Evolutionary conservation across 805 yeast species (phyloP).

Genomic region (Cyberlindnera xylosilytica): DNA sequence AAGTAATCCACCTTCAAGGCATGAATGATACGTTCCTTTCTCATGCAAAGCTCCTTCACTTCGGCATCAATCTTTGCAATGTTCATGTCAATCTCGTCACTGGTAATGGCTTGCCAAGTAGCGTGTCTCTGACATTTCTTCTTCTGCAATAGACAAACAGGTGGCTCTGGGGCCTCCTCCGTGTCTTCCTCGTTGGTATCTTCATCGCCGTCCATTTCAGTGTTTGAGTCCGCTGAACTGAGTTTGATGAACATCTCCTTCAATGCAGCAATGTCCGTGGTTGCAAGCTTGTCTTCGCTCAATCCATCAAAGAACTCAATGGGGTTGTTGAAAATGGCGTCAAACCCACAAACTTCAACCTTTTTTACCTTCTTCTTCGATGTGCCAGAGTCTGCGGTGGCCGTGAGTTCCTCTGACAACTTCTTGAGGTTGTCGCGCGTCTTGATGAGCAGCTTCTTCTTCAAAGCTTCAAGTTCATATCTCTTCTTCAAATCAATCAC

Average conservation of each 20-base stretch:
- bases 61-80: slow-evolving; percentile 28
- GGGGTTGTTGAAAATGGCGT: slow-evolving; percentile 27
- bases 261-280: slow-evolving; percentile 13
- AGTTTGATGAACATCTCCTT: slow-evolving; percentile 5
- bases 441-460: slow-evolving; percentile 20
- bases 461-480: slow-evolving; percentile 8
- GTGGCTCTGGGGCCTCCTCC: neutral
- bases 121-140: slow-evolving; percentile 54
- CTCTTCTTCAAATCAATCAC: neutral
- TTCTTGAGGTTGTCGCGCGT: slow-evolving; percentile 26
- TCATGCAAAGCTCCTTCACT: slow-evolving; percentile 22
- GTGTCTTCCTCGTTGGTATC: slow-evolving; percentile 11
- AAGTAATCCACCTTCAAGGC: slow-evolving; percentile 36
- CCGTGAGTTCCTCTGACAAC: slow-evolving; percentile 25
- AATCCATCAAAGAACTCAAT: slow-evolving; percentile 11
- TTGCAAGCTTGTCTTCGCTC: slow-evolving; percentile 21
- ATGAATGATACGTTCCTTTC: slow-evolving; percentile 31
- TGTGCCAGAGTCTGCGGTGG: neutral
- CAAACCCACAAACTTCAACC: slow-evolving; percentile 54
- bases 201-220: neutral
- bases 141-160: slow-evolving; percentile 49
- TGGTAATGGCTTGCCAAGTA: slow-evolving; percentile 41
- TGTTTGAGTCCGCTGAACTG: neutral
- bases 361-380: slow-evolving; percentile 30
- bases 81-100: slow-evolving; percentile 35